phyloP scores from a whole-genome alignment of 129 eudicot genomes.

The Lactuca sativa region DNA sequence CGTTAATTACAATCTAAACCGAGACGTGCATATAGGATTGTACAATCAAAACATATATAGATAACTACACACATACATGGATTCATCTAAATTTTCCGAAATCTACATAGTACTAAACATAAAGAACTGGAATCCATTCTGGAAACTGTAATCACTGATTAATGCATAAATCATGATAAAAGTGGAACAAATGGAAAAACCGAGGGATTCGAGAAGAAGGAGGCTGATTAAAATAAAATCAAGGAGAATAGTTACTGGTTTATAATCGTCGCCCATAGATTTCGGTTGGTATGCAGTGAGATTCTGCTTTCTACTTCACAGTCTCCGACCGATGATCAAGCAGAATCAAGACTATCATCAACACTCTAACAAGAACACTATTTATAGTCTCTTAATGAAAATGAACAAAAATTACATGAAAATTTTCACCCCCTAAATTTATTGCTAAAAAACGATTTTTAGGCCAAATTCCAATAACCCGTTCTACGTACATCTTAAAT shows the following conservation, averaged over 20 bases:
- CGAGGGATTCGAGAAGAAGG: slow-evolving; percentile 5
- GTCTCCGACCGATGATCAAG: slow-evolving; percentile 15
- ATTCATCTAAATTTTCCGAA: not conserved
- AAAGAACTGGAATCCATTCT: slow-evolving; percentile 1
- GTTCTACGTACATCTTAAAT: no score
- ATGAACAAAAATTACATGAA: not conserved
- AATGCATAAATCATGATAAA: slow-evolving; percentile 4
- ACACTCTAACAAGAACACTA: not conserved
- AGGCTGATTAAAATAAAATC: not conserved
- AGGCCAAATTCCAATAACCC: no score
- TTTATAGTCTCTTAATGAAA: slow-evolving; percentile 2
- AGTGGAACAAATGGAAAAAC: not conserved
- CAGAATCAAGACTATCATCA: slow-evolving; percentile 21
- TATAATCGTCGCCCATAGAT: slow-evolving; percentile 30
- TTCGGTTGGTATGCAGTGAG: slow-evolving; percentile 11
- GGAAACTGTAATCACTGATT: not conserved
- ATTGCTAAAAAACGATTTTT: not conserved
- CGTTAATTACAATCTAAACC: slow-evolving; percentile 12
- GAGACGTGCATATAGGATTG: not conserved
- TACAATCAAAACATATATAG: slow-evolving; percentile 1
- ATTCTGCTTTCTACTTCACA: slow-evolving; percentile 4
- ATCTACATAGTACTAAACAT: not conserved
- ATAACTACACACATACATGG: not conserved
- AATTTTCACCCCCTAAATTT: slow-evolving; percentile 9
- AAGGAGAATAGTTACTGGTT: slow-evolving; percentile 18